Evolutionary conservation across 805 yeast genomes (phyloP).

Genomic region (Metschnikowia borealis): DNA sequence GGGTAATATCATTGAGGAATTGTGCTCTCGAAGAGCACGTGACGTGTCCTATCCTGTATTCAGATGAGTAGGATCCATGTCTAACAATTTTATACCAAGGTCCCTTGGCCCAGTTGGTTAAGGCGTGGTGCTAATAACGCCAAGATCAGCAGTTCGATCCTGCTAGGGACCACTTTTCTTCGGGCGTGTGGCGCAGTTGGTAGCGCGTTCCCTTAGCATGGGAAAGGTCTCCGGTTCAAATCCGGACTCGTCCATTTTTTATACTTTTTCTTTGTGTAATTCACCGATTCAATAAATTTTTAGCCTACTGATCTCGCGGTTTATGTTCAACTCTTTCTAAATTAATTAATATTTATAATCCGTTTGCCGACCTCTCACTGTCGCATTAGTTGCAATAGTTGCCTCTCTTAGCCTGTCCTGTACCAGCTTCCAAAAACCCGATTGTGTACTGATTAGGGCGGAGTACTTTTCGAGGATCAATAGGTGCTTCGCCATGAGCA

Average conservation of each 20-base stretch:
- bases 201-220: constrained; percentile 82
- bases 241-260: constrained; percentile 66
- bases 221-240: constrained; percentile 77
- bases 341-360: background rate
- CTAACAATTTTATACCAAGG: too few species aligned
- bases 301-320: too few species aligned
- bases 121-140: constrained; percentile 54
- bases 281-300: too few species aligned
- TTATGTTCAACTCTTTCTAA: constrained; percentile 14
- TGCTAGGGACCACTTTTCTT: constrained; percentile 65
- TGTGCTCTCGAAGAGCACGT: too few species aligned
- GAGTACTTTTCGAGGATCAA: constrained; percentile 27
- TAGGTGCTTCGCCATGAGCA: constrained; percentile 26
- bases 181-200: constrained; percentile 83
- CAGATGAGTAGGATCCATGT: too few species aligned
- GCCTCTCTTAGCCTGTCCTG: constrained; percentile 14
- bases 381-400: background rate
- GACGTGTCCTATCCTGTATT: too few species aligned
- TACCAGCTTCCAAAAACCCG: constrained; percentile 25
- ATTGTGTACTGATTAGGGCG: constrained; percentile 20
- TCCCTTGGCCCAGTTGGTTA: constrained; percentile 26
- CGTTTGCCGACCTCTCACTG: background rate
- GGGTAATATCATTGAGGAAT: too few species aligned
- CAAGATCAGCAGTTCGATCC: constrained; percentile 84
- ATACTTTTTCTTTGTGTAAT: constrained; percentile 23